Base-by-base conservation (phyloP, 2,329 filamentous ascomycete genomes). In the Fusarium protoensiforme region DNA sequence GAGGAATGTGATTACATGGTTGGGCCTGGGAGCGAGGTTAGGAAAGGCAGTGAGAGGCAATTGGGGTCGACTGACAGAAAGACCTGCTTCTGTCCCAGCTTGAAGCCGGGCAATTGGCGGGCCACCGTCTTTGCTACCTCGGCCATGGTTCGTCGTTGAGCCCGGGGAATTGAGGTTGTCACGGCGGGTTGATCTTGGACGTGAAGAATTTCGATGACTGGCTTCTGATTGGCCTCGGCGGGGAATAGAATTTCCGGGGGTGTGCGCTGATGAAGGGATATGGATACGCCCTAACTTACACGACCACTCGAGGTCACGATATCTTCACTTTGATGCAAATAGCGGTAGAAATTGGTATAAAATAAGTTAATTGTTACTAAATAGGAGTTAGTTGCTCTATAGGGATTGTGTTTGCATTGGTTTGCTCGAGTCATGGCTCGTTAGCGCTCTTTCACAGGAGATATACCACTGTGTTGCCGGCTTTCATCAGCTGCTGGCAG, bases 1-100 rank as follows among this genome's bases (percentile, higher is more conserved):
- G 77, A 97, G 86, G 78, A 98, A 90, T 69, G 92, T 92, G 79
- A 98, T 86, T 73, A 91, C 90, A 85, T 97, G 94, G 80, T 92
- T 91, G 61, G 96, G 96, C 68, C 95, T 98, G 79, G 29, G 53
- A 18, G 29, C 68, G 22, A 67, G 57, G 65, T 70, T 59, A 70
- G 67, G 11, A 64, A 51, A n/a, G 27, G 9, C n/a, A 29, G 10
- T 46, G 14, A 9, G 35, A 33, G 24, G 57, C 35, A 20, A 24
- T n/a, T 18, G 29, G 58, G 27, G 9, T 31, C 2, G 41, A 81
- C 87, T 72, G 79, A 91, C 89, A 91, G 80, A 71, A 85, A 91
- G 51, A 91, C 80, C 75, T 89, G 82, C 79, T 90, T 90, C 68
- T 80, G 80, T 35, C 89, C 89, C 62, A 89, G 78, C 73, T 78